Evolutionary conservation across 805 yeast species (phyloP).

Genomic region (Saccharomycopsis capsularis): DNA sequence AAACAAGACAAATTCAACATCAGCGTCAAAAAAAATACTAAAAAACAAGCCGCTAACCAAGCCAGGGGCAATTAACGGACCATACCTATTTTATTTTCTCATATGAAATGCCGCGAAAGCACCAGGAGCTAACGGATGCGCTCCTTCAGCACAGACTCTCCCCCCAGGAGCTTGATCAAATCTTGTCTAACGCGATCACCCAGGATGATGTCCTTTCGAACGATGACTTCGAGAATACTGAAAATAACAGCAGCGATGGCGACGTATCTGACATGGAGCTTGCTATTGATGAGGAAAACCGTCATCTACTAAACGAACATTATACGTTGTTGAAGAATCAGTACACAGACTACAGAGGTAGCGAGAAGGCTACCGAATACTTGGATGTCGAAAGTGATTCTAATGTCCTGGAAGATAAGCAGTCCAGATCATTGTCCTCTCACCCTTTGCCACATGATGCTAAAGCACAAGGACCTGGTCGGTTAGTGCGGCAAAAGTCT

Average conservation of each 20-base stretch:
- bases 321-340: neutral
- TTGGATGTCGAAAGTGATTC: neutral
- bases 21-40: too few species aligned
- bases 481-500: neutral
- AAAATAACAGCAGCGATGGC: neutral
- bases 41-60: too few species aligned
- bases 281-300: neutral
- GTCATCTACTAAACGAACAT: neutral
- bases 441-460: too few species aligned
- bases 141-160: neutral
- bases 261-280: neutral
- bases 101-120: too few species aligned
- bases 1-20: too few species aligned
- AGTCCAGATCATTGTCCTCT: slow-evolving; percentile 67
- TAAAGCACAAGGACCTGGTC: neutral
- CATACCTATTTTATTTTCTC: too few species aligned
- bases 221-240: neutral
- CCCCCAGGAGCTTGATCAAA: neutral
- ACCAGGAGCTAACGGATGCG: too few species aligned
- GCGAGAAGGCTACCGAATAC: neutral
- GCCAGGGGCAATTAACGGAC: too few species aligned
- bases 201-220: neutral
- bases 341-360: neutral
- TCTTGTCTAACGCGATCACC: neutral
- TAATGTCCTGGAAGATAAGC: slow-evolving; percentile 28